phyloP scores from a whole-genome alignment of 2,329 filamentous ascomycete species.

The Basipetospora chlamydospora region DNA sequence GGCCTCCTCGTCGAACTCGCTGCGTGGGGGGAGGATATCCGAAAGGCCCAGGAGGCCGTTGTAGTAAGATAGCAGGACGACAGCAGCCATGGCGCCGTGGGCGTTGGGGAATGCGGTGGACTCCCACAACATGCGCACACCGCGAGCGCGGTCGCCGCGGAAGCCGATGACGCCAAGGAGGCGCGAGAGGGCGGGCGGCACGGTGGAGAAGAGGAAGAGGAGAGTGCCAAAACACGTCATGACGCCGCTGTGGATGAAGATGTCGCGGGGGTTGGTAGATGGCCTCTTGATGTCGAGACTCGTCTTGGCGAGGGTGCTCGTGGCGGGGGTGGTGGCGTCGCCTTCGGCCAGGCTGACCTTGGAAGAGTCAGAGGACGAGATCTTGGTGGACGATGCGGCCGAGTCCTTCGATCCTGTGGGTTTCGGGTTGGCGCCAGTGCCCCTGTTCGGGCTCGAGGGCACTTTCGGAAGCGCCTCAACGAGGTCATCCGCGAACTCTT shows the following conservation, averaged over 20 bases:
- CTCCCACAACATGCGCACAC: conserved; percentile 79
- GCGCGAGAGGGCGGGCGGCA: conserved; percentile 80
- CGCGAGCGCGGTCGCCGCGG: conserved; percentile 70
- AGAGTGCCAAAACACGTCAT: conserved; percentile 85
- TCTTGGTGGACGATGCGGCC: no score
- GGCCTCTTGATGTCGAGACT: no score
- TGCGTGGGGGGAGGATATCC: conserved; percentile 58
- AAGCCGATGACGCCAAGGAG: conserved; percentile 84
- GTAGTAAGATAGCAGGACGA: conserved; percentile 74
- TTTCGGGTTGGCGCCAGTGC: not conserved
- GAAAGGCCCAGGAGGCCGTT: conserved; percentile 75
- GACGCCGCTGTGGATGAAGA: conserved; percentile 77
- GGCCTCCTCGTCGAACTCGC: conserved; percentile 25
- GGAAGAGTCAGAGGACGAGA: not conserved
- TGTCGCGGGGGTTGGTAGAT: conserved; percentile 59
- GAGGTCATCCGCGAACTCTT: not conserved
- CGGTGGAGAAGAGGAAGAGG: conserved; percentile 76
- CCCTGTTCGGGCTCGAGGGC: not conserved
- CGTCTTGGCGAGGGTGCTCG: conserved; percentile 1
- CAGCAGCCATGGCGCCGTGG: conserved; percentile 78
- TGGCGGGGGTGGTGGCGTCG: not conserved
- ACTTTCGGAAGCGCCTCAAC: not conserved
- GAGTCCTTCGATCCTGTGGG: no score
- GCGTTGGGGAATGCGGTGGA: conserved; percentile 75
- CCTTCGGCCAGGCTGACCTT: not conserved